Base-by-base conservation (phyloP, 1,139 yeast genomes). In the Dujonia santamariae region DNA sequence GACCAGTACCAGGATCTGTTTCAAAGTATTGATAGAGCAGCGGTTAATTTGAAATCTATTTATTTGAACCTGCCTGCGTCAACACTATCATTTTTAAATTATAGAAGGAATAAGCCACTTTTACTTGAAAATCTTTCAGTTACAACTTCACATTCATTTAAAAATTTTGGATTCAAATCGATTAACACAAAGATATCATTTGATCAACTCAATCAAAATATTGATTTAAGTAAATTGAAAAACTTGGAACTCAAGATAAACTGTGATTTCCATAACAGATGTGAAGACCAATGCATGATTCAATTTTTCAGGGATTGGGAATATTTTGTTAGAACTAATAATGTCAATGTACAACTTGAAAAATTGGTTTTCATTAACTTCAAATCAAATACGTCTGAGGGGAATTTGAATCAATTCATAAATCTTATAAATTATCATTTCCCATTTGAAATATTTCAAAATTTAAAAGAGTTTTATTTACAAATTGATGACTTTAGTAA, bases 221-320 rank as follows among this genome's bases (percentile, higher is more conserved):
- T 54, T 13, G 45, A 52, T 32, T 36, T 53, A 27, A 35, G 37
- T 16, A 34, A 37, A 5, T 35, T 56, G 15, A 36, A 45, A 18
- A 48, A 46, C 22, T 39, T 56, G 23, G 62, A 56, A 35, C 36
- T 56, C 20, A 55, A 56, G 31, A 31, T 51, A 2, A 51, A 51
- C 32, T 56, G 62, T 33, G 46, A 45, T 13, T 53, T 48, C 36
- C 46, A 47, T 20, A 32, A 35, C 7, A 30, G 31, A 16, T 46
- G 51, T 28, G 50, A 42, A n/a, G 48, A 53, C 30, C 36, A 46
- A 16, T 56, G 62, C 37, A 53, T 56, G 11, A 35, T 39, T 6
- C 39, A 44, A 6, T 52, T 56, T 33, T 55, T 56, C 37, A 29
- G 34, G 11, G 47, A 47, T 12, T 41, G 54, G 48, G 44, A 43